Base-by-base conservation (phyloP, 352 stramenopile genomes). In the Peronosclerospora sorghi region DNA sequence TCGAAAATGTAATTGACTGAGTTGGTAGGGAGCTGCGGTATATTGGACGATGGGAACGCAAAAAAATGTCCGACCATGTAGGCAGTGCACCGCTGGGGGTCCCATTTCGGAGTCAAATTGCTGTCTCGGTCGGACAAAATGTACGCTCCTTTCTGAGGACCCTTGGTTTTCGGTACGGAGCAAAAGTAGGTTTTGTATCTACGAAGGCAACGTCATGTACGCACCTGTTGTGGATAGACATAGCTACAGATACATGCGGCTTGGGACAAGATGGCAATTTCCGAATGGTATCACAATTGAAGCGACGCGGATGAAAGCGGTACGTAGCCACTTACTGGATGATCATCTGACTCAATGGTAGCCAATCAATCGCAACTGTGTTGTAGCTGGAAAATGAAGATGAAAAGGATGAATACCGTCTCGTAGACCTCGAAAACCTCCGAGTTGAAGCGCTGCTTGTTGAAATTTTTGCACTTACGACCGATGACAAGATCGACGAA, bases 401-500 rank as follows among this genome's bases (percentile, higher is more conserved):
- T 32, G 70, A 83, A 41, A 83, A 87, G 20, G 78, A 91, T 41
- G 69, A 91, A 29, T 86, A 87, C 32, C 75, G 75, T n/a, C 57
- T 91, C 1, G 78, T 88, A 13, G 78, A 87, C 39, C 42, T 91
- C 12, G 75, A 91, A 41, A 91, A 87, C 43, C 51, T 91, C 17
- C 75, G 74, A 13, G 77, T 91, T 7, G 79, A 92, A 40, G 79
- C 79, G n/a, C 56, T 89, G 4, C 61, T 92, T 5, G 67, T 92
- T n/a, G 79, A 92, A 49, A 83, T 92, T 15, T 89, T 73, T 17
- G 62, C 77, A 20, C 67, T 92, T 26, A 88, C 79, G 27, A 88
- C 74, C 8, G 79, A 92, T 35, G 79, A 92, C 26, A 85, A 86
- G 46, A 87, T 92, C 29, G 79, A 92, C 35, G 79, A 89, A 21